Evolutionary conservation across 352 stramenopile genomes (phyloP).

Genomic region (Globisporangium alternatum): DNA sequence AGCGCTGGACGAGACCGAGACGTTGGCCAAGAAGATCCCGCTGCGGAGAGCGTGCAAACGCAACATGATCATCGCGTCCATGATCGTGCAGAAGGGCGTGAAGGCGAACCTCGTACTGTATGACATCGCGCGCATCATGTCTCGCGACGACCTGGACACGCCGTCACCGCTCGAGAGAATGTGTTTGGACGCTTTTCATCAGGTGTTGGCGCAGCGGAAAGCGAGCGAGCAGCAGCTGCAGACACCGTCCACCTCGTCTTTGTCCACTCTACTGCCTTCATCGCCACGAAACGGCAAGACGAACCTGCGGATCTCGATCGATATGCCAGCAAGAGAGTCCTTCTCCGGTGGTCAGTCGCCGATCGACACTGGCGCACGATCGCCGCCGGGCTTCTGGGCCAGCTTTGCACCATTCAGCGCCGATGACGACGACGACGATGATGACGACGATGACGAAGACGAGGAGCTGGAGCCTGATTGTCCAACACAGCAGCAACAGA

Average conservation of each 20-base stretch:
- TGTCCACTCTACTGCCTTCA: slow-evolving; percentile 1
- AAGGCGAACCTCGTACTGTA: slow-evolving; percentile 58
- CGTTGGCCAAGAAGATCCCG: slow-evolving; percentile 65
- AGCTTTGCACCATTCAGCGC: slow-evolving; percentile 68
- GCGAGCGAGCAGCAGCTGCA: not conserved
- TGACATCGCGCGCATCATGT: slow-evolving; percentile 83
- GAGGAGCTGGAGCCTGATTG: slow-evolving; percentile 3
- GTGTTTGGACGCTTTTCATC: slow-evolving; percentile 67
- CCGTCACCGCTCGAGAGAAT: slow-evolving; percentile 62
- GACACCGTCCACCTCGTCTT: too few species aligned
- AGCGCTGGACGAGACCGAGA: slow-evolving; percentile 51
- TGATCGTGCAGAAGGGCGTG: slow-evolving; percentile 76
- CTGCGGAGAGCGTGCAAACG: slow-evolving; percentile 66
- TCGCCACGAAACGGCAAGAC: slow-evolving; percentile 18
- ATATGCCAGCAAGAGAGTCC: slow-evolving; percentile 29
- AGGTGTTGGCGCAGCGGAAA: slow-evolving; percentile 37
- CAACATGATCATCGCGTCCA: slow-evolving; percentile 81
- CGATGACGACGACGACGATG: slow-evolving; percentile 52
- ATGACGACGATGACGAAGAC: slow-evolving; percentile 23
- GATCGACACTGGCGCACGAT: slow-evolving; percentile 44
- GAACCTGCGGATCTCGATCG: slow-evolving; percentile 54
- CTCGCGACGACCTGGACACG: slow-evolving; percentile 75
- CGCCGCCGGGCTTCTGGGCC: slow-evolving; percentile 75
- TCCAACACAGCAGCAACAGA: not conserved
- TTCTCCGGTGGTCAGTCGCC: slow-evolving; percentile 22